These are phyloP conservation scores for Ganoderma lucidum DNA, from an alignment of 1,284 basidiomycete genomes.

Conservation along the genomic window DNA sequence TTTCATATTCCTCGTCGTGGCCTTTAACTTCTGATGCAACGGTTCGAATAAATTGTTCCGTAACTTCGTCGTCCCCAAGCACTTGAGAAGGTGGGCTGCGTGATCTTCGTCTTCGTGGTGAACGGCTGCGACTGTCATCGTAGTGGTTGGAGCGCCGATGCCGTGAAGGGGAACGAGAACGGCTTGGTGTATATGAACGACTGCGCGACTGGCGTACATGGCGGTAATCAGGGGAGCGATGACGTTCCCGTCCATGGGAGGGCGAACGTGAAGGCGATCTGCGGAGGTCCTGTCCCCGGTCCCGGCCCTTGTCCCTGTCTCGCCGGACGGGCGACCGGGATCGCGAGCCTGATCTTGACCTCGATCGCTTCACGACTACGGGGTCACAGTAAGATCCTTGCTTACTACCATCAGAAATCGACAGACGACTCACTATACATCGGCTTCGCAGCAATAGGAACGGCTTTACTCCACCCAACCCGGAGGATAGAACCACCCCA, in stretches of 20 bases:
- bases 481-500: slow-evolving; percentile 90
- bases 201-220: slow-evolving; percentile 47
- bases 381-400: neutral
- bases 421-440: slow-evolving; percentile 72
- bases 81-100: slow-evolving; percentile 41
- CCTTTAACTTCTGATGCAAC: slow-evolving; percentile 87
- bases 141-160: slow-evolving; percentile 42
- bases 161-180: slow-evolving; percentile 52
- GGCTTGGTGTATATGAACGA: slow-evolving; percentile 47
- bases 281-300: slow-evolving; percentile 26
- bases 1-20: slow-evolving; percentile 83
- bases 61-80: slow-evolving; percentile 71
- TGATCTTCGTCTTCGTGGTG: slow-evolving; percentile 49
- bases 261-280: slow-evolving; percentile 54
- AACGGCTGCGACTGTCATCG: slow-evolving; percentile 54
- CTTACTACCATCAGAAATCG: neutral
- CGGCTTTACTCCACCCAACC: slow-evolving; percentile 96
- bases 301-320: slow-evolving; percentile 24
- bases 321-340: slow-evolving; percentile 41
- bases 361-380: slow-evolving; percentile 42
- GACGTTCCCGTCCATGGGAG: slow-evolving; percentile 54
- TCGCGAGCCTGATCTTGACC: slow-evolving; percentile 31
- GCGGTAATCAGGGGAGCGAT: slow-evolving; percentile 48
- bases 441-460: slow-evolving; percentile 82
- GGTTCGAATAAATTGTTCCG: slow-evolving; percentile 84